These are phyloP conservation scores for Wickerhamiella dianesei DNA, from an alignment of 805 yeast species.

Conservation along the genomic window DNA sequence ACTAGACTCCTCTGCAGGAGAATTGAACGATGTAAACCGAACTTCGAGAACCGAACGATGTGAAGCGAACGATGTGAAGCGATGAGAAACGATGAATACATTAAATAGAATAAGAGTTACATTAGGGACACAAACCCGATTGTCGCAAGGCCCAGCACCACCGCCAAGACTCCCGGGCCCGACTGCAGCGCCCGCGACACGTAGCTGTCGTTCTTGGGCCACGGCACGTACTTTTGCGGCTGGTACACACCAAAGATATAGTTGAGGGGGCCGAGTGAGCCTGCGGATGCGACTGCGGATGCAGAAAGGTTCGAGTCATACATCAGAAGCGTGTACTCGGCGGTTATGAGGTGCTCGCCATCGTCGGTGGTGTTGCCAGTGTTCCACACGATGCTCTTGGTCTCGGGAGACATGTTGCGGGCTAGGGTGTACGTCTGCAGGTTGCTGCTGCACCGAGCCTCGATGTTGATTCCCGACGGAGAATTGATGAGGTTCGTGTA, in stretches of 20 bases:
- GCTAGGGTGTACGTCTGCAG: slow-evolving; percentile 28
- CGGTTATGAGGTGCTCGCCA: slow-evolving; percentile 22
- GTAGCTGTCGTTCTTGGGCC: slow-evolving; percentile 20
- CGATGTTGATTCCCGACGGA: slow-evolving; percentile 28
- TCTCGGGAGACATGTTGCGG: slow-evolving; percentile 20
- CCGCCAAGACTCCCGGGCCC: slow-evolving; percentile 2
- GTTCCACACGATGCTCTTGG: slow-evolving; percentile 27
- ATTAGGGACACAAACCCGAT: neutral
- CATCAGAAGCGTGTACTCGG: slow-evolving; percentile 27
- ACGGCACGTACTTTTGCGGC: slow-evolving; percentile 27
- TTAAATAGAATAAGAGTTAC: neutral
- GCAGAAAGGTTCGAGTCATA: slow-evolving; percentile 24
- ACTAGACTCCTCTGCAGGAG: too few species aligned
- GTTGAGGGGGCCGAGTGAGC: slow-evolving; percentile 23
- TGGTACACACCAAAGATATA: slow-evolving; percentile 27
- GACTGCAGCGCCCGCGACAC: slow-evolving; percentile 12
- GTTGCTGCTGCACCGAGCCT: slow-evolving; percentile 28
- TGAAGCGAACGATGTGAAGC: too few species aligned
- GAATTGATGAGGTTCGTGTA: slow-evolving; percentile 26
- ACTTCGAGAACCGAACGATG: too few species aligned
- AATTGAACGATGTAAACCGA: too few species aligned
- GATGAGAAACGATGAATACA: neutral
- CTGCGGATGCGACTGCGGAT: slow-evolving; percentile 24
- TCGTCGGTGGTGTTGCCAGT: slow-evolving; percentile 22
- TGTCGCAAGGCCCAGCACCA: neutral